These are phyloP conservation scores for Myochromella boudieri DNA, from an alignment of 768 basidiomycete species.

Conservation along the genomic window DNA sequence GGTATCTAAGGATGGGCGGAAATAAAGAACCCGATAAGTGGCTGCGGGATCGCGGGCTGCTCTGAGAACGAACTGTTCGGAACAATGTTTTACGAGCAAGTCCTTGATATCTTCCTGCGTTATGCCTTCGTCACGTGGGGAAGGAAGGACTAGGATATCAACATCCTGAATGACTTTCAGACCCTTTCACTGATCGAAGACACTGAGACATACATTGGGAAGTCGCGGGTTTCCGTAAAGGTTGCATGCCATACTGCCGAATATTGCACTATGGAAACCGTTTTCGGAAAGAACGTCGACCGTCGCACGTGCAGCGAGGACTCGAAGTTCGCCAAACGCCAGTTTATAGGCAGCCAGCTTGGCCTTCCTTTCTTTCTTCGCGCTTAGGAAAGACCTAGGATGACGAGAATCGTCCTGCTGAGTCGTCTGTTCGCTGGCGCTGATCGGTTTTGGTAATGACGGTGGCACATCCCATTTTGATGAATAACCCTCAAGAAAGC, in stretches of 20 bases:
- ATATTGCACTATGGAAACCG: conserved; percentile 13
- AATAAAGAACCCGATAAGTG: conserved; percentile 15
- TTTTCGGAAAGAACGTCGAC: conserved; percentile 2
- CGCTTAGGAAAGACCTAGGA: no score
- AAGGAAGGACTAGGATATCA: conserved; percentile 16
- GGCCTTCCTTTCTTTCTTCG: background rate
- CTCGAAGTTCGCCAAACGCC: background rate
- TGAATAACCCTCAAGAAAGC: conserved; percentile 5
- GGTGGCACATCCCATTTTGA: conserved; percentile 1
- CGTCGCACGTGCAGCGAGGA: conserved; percentile 1
- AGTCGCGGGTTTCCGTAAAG: conserved; percentile 15
- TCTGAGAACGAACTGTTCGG: conserved; percentile 15
- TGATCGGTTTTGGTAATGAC: background rate
- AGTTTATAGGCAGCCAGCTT: no score
- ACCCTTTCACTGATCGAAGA: background rate
- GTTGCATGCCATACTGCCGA: conserved; percentile 19
- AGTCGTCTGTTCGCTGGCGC: background rate
- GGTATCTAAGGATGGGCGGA: background rate
- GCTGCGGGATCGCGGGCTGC: conserved; percentile 15
- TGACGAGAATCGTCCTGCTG: no score
- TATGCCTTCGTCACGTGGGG: background rate
- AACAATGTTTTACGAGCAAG: conserved; percentile 5
- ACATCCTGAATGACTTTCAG: conserved; percentile 11
- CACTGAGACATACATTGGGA: conserved; percentile 15
- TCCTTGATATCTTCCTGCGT: conserved; percentile 16